Conservation (phyloP, 2,329 filamentous ascomycete genomes). For the Calonectria naviculata region DNA sequence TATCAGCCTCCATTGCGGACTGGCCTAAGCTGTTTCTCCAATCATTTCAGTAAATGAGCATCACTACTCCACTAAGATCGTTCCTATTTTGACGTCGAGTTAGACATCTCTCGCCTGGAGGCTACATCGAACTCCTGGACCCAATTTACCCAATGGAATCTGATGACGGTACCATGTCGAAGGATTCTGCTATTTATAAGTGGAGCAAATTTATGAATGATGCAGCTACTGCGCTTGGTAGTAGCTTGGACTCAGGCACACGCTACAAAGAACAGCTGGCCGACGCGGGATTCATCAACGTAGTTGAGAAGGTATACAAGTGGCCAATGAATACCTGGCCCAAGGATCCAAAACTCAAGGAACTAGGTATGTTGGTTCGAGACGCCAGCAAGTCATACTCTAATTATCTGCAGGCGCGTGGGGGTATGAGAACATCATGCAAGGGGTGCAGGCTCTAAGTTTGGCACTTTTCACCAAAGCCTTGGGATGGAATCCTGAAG, state of each 20-base stretch:
- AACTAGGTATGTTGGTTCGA: not conserved
- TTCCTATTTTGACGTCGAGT: not conserved
- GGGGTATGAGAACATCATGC: not conserved
- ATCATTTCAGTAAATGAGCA: slow-evolving; percentile 2
- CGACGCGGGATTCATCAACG: slow-evolving; percentile 22
- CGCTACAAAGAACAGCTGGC: slow-evolving; percentile 25
- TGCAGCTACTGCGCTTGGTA: slow-evolving; percentile 13
- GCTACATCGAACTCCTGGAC: slow-evolving; percentile 27
- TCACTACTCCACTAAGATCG: too few relatives aligned
- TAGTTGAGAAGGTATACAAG: slow-evolving; percentile 20
- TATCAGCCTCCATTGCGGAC: slow-evolving; percentile 20
- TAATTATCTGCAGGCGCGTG: not conserved
- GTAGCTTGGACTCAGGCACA: slow-evolving; percentile 5
- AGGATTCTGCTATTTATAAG: slow-evolving; percentile 23
- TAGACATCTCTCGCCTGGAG: slow-evolving; percentile 27
- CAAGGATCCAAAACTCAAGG: slow-evolving; percentile 13
- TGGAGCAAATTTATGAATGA: slow-evolving; percentile 27
- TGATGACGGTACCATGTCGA: slow-evolving; percentile 21
- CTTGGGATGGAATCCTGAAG: not conserved
- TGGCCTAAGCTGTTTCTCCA: slow-evolving; percentile 19
- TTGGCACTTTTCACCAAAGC: not conserved
- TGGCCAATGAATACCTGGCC: slow-evolving; percentile 31
- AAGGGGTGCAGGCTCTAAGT: not conserved
- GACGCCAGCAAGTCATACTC: not conserved
- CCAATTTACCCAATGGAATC: slow-evolving; percentile 20